Evolutionary conservation across 2,329 filamentous ascomycete genomes (phyloP), one percentile per base, ranked within the genome.

Genomic region (Pyricularia sp.): DNA sequence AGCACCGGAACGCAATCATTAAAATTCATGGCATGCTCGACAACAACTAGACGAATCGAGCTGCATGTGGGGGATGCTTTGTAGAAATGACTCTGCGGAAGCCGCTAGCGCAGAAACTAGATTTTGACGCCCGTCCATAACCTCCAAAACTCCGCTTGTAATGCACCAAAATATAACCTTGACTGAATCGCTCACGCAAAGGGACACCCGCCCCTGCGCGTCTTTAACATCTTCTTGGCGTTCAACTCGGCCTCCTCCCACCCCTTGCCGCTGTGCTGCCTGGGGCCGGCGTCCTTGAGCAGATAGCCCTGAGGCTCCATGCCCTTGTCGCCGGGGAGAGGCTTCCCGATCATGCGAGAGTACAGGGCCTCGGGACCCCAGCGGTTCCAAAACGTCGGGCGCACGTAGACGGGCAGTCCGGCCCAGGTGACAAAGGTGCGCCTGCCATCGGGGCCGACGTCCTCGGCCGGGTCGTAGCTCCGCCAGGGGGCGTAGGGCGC

Each of bases 281-380:
- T 79, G 0, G 91, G 91, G 0, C 91, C 91, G 23, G 92, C 76
- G 66, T 92, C 87, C 25, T 83, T 79, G 64, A 87, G 82, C 2
- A 81, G 72, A 72, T 87, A 89, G 0, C 85, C 86, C 26, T 83
- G 75, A 0, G 84, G 78, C 73, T 81, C 77, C 73, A 81, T 80
- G 50, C 74, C 73, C 1, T 78, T 72, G 30, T 81, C 78, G 3
- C 83, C 83, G 1, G 85, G 84, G 1, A 86, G 70, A 33, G 78
- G 78, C 0, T 80, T 83, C 10, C 84, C 84, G 64, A 76, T 71
- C 9, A 79, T 66, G 74, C 82, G 76, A 25, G 79, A 75, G 4
- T 86, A 69, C 81, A 83, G 83, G 0, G 83, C 88, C 70, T 77
- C 76, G 0, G 83, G 88, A 2, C 86, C 86, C 87, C 85, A 92